Percentiles rank a stretch among this genome's conserved stretches.
Conservation (phyloP, 805 yeast genomes). For the Komagataella mondaviorum region DNA sequence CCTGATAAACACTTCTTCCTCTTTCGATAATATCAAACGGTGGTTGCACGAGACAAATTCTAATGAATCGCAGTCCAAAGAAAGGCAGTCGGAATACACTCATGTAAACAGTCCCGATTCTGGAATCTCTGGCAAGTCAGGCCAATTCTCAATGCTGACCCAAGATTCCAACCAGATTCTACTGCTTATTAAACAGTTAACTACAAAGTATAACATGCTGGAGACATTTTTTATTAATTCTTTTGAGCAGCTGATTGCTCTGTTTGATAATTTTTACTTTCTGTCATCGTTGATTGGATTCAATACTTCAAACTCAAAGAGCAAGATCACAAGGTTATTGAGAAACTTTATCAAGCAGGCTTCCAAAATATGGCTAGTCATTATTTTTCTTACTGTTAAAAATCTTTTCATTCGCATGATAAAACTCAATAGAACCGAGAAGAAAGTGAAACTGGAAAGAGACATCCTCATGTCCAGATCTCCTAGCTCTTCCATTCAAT, state of each 20-base stretch:
- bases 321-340: neutral
- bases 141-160: neutral
- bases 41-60: neutral
- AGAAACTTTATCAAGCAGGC: constrained; percentile 8
- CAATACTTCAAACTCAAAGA: neutral
- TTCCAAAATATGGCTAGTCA: constrained; percentile 15
- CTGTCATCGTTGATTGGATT: constrained; percentile 1
- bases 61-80: neutral
- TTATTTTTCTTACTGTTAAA: constrained; percentile 14
- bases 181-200: neutral
- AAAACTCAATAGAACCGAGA: constrained; percentile 12
- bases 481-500: neutral
- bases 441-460: constrained; percentile 5
- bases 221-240: constrained; percentile 2
- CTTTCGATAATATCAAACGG: neutral
- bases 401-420: constrained; percentile 10
- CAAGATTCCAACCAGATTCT: neutral
- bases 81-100: neutral
- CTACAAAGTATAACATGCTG: neutral
- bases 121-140: neutral
- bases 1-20: neutral
- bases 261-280: constrained; percentile 4
- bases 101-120: neutral
- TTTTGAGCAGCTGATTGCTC: constrained; percentile 4
- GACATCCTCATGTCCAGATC: constrained; percentile 1